Conservation (phyloP, 352 stramenopile genomes). For the Globisporangium viniferum region DNA sequence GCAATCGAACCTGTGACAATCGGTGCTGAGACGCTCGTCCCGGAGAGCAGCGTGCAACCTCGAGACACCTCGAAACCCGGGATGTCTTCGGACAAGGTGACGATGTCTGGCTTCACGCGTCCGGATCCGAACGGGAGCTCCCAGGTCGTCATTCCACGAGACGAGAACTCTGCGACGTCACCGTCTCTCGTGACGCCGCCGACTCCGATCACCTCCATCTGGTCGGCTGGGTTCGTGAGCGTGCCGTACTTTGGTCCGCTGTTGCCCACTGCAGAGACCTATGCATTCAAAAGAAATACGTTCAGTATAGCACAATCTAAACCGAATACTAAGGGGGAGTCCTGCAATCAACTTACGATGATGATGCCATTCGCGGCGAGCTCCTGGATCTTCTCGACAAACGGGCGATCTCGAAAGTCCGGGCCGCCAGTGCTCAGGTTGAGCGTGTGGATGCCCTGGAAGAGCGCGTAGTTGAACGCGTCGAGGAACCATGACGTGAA, state of each 20-base stretch:
- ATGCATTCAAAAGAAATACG: not conserved
- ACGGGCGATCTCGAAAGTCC: conserved; percentile 83
- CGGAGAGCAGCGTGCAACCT: conserved; percentile 63
- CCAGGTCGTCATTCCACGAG: conserved; percentile 83
- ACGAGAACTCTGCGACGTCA: conserved; percentile 76
- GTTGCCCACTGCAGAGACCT: conserved; percentile 84
- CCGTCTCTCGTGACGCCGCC: conserved; percentile 57
- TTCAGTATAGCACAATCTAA: not conserved
- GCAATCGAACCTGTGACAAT: conserved; percentile 78
- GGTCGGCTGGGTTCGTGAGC: conserved; percentile 82
- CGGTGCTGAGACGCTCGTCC: conserved; percentile 82
- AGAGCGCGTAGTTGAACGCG: conserved; percentile 88
- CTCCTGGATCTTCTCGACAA: conserved; percentile 88
- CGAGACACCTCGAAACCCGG: conserved; percentile 47
- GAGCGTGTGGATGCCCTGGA: conserved; percentile 69
- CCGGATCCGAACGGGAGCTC: conserved; percentile 80
- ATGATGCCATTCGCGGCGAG: conserved; percentile 75
- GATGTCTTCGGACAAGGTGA: conserved; percentile 69
- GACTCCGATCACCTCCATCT: conserved; percentile 83
- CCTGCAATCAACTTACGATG: conserved; percentile 33
- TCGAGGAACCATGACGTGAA: conserved; percentile 91
- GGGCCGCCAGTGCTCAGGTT: conserved; percentile 86
- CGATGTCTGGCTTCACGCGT: conserved; percentile 83
- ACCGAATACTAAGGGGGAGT: not conserved
- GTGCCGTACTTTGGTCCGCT: conserved; percentile 82